A percentile compares a stretch with the other conserved stretches of the same genome.
phyloP scores from a whole-genome alignment of 2,329 filamentous ascomycete species.

The Hymenoscyphus occultus region DNA sequence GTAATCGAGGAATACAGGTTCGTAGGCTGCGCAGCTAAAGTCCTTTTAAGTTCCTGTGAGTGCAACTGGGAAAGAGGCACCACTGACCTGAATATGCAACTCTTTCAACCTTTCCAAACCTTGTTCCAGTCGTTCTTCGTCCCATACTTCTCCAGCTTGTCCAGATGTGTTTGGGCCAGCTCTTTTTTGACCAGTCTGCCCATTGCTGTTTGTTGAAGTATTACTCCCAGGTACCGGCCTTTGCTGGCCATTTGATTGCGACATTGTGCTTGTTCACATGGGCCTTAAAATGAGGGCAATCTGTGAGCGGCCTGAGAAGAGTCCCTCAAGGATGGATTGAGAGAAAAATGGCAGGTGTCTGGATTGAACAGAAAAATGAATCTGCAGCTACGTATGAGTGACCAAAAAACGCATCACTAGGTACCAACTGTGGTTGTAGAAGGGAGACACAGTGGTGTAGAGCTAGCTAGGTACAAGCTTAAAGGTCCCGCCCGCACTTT shows the following conservation, averaged over 20 bases:
- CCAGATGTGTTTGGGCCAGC: neutral
- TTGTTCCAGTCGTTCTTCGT: constrained; percentile 35
- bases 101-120: constrained; percentile 36
- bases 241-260: constrained; percentile 10
- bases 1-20: constrained; percentile 49
- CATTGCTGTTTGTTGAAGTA: constrained; percentile 5
- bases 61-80: neutral
- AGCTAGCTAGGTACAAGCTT: neutral
- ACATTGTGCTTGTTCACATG: neutral
- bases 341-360: neutral
- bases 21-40: constrained; percentile 47
- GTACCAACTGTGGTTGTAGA: neutral
- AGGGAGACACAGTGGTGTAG: neutral
- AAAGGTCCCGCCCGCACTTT: too few relatives aligned
- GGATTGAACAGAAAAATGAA: neutral
- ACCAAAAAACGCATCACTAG: neutral
- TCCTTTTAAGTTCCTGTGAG: constrained; percentile 5
- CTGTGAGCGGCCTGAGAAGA: neutral
- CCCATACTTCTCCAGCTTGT: constrained; percentile 30
- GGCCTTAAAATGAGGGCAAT: neutral
- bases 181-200: constrained; percentile 11
- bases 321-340: neutral
- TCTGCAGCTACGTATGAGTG: neutral
- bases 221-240: constrained; percentile 1
- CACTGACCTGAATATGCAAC: constrained; percentile 37